Base-by-base conservation (phyloP, 1,284 basidiomycete genomes). In the Lentinula novae-zelandiae region DNA sequence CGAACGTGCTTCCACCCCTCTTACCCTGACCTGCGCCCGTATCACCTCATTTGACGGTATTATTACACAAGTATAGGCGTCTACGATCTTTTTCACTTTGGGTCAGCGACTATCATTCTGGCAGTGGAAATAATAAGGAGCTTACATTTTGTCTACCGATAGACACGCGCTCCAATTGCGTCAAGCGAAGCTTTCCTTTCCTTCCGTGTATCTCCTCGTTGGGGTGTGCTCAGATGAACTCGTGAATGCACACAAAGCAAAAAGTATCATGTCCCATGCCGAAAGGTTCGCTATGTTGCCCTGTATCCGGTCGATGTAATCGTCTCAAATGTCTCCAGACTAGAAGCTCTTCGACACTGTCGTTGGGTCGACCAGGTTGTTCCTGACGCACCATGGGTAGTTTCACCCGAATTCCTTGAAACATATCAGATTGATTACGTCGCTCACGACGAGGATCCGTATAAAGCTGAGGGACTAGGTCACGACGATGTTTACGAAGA, bases 301-400 rank as follows among this genome's bases (percentile, higher is more conserved):
- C 31, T 59, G 20, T 20, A 49, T 13, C 36, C 6, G 55, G 58
- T 50, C 27, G 62, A 62, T 42, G 27, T 38, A 9, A 38, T 38
- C 12, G 7, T 57, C 57, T 60, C 57, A 61, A n/a, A 22, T 50
- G 55, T 54, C 17, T 39, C 8, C 58, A 85, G 85, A 63, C 86
- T 92, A 70, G 96, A 98, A 75, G 87, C 90, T 9, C 92, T 92
- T 9, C 82, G 93, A 34, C 95, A 98, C 72, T 98, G 96, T 73
- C 86, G 94, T 60, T 99, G 96, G 96, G 95, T 96, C 0, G 96
- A 99, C 74, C 92, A 98, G 73, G 90, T 99, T 54, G 79, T 97
- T 17, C 85, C 94, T n/a, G 93, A 96, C 58, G 93, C 92, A 3
- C 96, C 97, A 1, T 98, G 96, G 97, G 81, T 94, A 44, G 82